A percentile compares a stretch with the other conserved stretches of the same genome.
Conservation (phyloP, 495 filamentous ascomycete species). For the Penicillium cataractarum region DNA sequence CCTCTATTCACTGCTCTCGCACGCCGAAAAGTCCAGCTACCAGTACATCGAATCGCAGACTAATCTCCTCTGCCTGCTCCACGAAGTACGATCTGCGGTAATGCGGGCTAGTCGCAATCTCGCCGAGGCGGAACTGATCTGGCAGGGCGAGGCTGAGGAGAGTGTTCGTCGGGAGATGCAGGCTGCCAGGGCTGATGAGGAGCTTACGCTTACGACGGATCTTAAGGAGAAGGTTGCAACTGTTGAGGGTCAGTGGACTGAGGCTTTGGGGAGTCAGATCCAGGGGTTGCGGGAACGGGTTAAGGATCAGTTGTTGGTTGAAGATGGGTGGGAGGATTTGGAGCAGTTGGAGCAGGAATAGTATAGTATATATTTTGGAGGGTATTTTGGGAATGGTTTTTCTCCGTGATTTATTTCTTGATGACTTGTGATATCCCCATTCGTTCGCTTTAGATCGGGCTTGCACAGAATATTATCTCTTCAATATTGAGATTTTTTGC, state of each 20-base stretch:
- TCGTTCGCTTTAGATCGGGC: constrained; percentile 29
- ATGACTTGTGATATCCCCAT: constrained; percentile 36
- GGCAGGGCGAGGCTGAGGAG: constrained; percentile 56
- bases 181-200: constrained; percentile 65
- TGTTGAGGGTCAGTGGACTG: constrained; percentile 85
- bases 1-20: constrained; percentile 76
- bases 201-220: constrained; percentile 74
- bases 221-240: constrained; percentile 87
- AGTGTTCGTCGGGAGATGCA: constrained; percentile 58
- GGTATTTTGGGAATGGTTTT: neutral
- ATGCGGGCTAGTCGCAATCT: constrained; percentile 60
- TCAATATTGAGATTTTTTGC: neutral
- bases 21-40: constrained; percentile 88
- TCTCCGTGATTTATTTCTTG: constrained; percentile 18
- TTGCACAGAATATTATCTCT: constrained; percentile 16
- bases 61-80: constrained; percentile 88
- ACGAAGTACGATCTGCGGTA: constrained; percentile 85
- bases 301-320: constrained; percentile 63
- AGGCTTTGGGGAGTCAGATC: constrained; percentile 65
- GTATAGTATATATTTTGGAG: constrained; percentile 15
- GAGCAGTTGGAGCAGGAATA: constrained; percentile 49
- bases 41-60: constrained; percentile 96
- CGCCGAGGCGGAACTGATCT: constrained; percentile 60
- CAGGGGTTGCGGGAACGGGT: constrained; percentile 59
- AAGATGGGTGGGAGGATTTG: constrained; percentile 75